Percentiles rank a stretch among this genome's conserved stretches.
Conservation (phyloP, 306 rosid species). For the Lagenaria siceraria region DNA sequence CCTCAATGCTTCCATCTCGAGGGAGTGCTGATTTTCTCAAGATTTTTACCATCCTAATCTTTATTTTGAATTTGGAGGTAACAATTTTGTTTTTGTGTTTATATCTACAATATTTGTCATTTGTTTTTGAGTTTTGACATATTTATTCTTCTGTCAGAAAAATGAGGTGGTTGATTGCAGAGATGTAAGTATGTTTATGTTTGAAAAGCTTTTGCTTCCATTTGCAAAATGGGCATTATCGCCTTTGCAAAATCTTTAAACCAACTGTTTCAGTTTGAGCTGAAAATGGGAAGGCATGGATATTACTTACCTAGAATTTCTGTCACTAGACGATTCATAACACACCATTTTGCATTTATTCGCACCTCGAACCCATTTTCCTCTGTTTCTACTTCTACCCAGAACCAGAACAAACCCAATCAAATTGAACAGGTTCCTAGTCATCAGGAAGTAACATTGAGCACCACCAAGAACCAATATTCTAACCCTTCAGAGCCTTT, state of each 20-base stretch:
- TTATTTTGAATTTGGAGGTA: background rate
- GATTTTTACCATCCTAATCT: no score
- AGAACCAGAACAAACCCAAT: background rate
- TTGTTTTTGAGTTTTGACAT: background rate
- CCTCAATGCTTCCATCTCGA: no score
- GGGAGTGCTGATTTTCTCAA: no score
- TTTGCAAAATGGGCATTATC: background rate
- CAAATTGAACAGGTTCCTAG: background rate
- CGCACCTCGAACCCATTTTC: constrained; percentile 15
- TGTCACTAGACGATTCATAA: background rate
- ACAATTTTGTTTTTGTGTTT: background rate
- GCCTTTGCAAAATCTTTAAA: background rate
- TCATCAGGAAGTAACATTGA: background rate
- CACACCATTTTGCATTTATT: constrained; percentile 6
- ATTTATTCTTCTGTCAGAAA: background rate
- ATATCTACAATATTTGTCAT: background rate
- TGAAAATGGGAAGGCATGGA: constrained; percentile 23
- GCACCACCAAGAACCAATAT: background rate
- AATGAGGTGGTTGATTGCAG: background rate
- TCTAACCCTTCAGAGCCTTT: constrained; percentile 8
- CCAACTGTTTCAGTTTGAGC: background rate
- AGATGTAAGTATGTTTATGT: background rate
- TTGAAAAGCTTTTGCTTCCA: background rate
- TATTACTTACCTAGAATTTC: constrained; percentile 17
- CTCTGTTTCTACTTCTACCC: constrained; percentile 15